Percentiles rank a stretch among this genome's conserved stretches.
Evolutionary conservation across 495 filamentous ascomycete genomes (phyloP).

Genomic region (Penicillium pancosmium): DNA sequence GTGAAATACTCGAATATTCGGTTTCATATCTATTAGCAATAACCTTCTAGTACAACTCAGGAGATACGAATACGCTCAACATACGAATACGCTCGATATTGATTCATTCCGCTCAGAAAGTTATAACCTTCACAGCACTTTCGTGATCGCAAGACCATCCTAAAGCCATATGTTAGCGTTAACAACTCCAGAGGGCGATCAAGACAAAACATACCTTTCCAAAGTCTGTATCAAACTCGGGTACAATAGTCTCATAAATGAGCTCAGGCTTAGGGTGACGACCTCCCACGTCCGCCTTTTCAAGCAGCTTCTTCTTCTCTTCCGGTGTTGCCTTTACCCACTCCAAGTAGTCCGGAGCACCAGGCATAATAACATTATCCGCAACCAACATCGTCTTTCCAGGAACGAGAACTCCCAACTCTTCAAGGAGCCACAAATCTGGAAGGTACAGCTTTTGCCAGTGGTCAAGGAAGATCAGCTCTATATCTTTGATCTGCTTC

Average conservation of each 20-base stretch:
- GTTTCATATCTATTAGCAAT: background rate
- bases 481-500: slow-evolving; percentile 46
- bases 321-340: slow-evolving; percentile 17
- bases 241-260: slow-evolving; percentile 22
- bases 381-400: slow-evolving; percentile 59
- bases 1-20: background rate
- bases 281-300: slow-evolving; percentile 2
- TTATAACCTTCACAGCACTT: slow-evolving; percentile 6
- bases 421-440: slow-evolving; percentile 69
- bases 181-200: background rate
- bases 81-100: too few species aligned
- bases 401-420: slow-evolving; percentile 53
- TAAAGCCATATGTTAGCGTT: slow-evolving; percentile 8
- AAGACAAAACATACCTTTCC: slow-evolving; percentile 21
- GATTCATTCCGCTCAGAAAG: too few species aligned
- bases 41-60: too few species aligned
- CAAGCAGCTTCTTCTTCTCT: slow-evolving; percentile 11
- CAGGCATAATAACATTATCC: slow-evolving; percentile 69
- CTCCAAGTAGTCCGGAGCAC: slow-evolving; percentile 62
- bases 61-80: too few species aligned
- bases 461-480: slow-evolving; percentile 69
- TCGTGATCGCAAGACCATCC: slow-evolving; percentile 27
- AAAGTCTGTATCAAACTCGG: slow-evolving; percentile 20
- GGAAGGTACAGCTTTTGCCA: slow-evolving; percentile 63
- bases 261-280: slow-evolving; percentile 20